phyloP scores from a whole-genome alignment of 179 eudicot species.

The Spergularia azorica region DNA sequence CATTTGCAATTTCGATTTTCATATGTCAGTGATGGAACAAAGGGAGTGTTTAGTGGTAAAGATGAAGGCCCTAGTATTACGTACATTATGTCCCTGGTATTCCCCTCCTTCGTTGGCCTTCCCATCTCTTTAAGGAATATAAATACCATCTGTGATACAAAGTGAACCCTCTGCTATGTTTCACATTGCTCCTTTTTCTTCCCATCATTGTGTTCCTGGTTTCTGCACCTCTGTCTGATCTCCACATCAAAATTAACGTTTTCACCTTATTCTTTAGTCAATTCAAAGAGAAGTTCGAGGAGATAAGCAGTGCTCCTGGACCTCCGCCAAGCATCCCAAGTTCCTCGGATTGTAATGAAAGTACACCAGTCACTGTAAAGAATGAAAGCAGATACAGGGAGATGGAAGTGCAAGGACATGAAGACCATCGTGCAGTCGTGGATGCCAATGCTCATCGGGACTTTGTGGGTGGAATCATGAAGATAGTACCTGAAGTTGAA shows the following conservation, averaged over 20 bases:
- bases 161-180: neutral
- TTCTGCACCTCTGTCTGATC: neutral
- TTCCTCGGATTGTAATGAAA: conserved; percentile 40
- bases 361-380: conserved; percentile 29
- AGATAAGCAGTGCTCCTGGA: conserved; percentile 58
- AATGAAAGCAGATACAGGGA: conserved; percentile 39
- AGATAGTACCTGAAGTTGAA: conserved; percentile 94
- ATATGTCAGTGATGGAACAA: too few species aligned
- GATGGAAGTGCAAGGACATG: conserved; percentile 47
- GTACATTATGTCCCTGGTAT: too few species aligned
- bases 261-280: conserved; percentile 48
- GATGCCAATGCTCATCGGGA: conserved; percentile 64
- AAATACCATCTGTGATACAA: neutral
- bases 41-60: too few species aligned
- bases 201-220: neutral
- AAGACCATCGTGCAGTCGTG: conserved; percentile 37
- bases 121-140: neutral
- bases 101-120: neutral
- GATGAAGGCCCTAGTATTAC: too few species aligned
- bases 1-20: too few species aligned
- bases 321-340: conserved; percentile 52
- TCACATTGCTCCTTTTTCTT: neutral
- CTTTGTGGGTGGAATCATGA: conserved; percentile 80
- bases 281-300: conserved; percentile 97
- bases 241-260: neutral